These are phyloP conservation scores for Escallonia herrerae DNA, from an alignment of 129 eudicot genomes.

Conservation along the genomic window DNA sequence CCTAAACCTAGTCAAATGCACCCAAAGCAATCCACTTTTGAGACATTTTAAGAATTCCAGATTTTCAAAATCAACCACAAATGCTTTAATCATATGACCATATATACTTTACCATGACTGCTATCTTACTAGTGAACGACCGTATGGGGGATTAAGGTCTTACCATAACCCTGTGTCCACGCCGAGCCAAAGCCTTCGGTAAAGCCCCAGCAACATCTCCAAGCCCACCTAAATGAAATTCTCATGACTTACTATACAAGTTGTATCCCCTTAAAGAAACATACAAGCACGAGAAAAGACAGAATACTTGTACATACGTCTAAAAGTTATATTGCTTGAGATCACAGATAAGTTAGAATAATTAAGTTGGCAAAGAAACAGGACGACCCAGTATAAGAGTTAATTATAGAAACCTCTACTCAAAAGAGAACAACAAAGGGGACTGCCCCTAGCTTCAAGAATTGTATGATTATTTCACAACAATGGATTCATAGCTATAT, in stretches of 20 bases:
- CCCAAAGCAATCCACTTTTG: background rate
- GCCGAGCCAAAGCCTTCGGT: constrained; percentile 97
- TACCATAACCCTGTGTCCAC: constrained; percentile 99
- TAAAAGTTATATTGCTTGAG: background rate
- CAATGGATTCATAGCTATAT: too few species aligned
- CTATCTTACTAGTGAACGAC: background rate
- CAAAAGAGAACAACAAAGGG: background rate
- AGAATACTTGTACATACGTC: background rate
- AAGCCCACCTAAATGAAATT: constrained; percentile 70
- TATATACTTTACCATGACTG: background rate
- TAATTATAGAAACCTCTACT: background rate
- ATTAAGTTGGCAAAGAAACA: background rate
- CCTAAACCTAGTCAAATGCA: background rate
- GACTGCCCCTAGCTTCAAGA: background rate
- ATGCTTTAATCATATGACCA: background rate
- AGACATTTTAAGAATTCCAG: background rate
- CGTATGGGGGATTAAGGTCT: constrained; percentile 1
- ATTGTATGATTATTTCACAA: too few species aligned
- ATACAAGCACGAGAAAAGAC: too few species aligned
- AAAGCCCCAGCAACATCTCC: constrained; percentile 99
- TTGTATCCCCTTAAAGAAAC: background rate
- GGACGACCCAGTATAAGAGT: background rate
- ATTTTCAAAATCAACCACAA: background rate
- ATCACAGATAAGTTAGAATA: background rate
- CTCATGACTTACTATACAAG: background rate